Conservation (phyloP, 2,329 filamentous ascomycete genomes). For the Hymenotorrendiella dingleyae region DNA sequence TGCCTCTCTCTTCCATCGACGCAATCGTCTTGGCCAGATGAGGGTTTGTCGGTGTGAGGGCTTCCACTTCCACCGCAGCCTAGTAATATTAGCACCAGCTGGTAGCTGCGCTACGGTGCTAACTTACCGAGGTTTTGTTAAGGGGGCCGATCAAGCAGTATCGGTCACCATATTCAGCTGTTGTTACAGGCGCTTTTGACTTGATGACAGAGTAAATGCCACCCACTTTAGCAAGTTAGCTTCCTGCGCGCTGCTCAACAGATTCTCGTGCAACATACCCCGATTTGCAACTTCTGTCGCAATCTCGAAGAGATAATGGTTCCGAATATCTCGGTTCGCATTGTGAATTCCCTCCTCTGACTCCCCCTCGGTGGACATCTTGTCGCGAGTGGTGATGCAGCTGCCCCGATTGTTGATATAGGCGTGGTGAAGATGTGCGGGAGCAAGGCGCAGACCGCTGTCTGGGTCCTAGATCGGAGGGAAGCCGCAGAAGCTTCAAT, state of each 20-base stretch:
- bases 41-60: slow-evolving; percentile 75
- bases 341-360: not conserved
- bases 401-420: not conserved
- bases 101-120: not conserved
- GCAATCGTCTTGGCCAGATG: slow-evolving; percentile 77
- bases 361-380: not conserved
- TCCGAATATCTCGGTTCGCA: slow-evolving; percentile 65
- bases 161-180: slow-evolving; percentile 94
- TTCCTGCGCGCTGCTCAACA: not conserved
- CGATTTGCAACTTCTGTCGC: slow-evolving; percentile 96
- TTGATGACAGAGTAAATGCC: slow-evolving; percentile 99
- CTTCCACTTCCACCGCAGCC: slow-evolving; percentile 97
- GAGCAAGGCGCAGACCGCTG: too few species aligned
- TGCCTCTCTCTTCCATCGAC: slow-evolving; percentile 88
- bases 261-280: slow-evolving; percentile 49
- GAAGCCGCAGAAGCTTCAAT: too few species aligned
- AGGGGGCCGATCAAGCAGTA: slow-evolving; percentile 94
- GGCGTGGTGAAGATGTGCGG: too few species aligned
- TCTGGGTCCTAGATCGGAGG: too few species aligned
- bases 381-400: not conserved
- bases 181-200: slow-evolving; percentile 96
- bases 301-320: slow-evolving; percentile 93
- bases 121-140: slow-evolving; percentile 77
- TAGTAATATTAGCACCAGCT: slow-evolving; percentile 34
- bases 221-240: slow-evolving; percentile 56